Evolutionary conservation across 495 filamentous ascomycete genomes (phyloP).

Genomic region (Trichocladium uniseriatum): DNA sequence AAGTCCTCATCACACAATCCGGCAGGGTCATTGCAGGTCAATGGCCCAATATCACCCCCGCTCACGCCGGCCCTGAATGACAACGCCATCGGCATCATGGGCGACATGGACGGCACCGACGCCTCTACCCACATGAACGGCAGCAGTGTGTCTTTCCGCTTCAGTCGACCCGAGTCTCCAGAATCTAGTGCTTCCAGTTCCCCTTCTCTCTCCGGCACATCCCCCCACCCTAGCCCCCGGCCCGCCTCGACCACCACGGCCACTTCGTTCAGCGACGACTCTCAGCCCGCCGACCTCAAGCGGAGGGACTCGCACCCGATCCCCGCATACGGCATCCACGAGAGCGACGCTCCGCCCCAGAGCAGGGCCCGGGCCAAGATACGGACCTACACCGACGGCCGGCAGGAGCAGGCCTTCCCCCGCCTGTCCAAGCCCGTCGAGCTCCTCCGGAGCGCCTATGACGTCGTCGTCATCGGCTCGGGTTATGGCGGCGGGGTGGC

Average conservation of each 20-base stretch:
- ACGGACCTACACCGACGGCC: slow-evolving; percentile 36
- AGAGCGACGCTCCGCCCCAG: slow-evolving; percentile 1
- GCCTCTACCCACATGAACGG: neutral
- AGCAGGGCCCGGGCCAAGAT: slow-evolving; percentile 25
- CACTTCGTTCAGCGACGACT: slow-evolving; percentile 1
- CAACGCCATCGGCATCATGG: slow-evolving; percentile 3
- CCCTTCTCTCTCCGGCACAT: neutral
- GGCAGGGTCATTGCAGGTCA: slow-evolving; percentile 8
- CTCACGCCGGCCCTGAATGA: slow-evolving; percentile 17
- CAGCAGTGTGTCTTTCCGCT: neutral
- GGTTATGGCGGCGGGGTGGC: slow-evolving; percentile 61
- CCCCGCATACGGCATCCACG: slow-evolving; percentile 13
- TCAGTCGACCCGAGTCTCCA: slow-evolving; percentile 9
- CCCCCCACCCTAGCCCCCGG: neutral
- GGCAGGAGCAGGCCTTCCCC: slow-evolving; percentile 33
- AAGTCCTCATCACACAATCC: neutral
- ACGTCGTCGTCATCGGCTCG: slow-evolving; percentile 57
- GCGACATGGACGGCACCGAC: slow-evolving; percentile 1
- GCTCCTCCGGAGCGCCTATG: slow-evolving; percentile 48
- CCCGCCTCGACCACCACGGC: slow-evolving; percentile 2
- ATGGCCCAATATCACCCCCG: slow-evolving; percentile 21
- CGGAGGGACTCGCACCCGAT: slow-evolving; percentile 6
- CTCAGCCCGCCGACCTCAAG: neutral
- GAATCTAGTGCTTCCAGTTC: slow-evolving; percentile 1
- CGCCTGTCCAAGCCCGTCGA: slow-evolving; percentile 48